phyloP scores from a whole-genome alignment of 345 rosid species.

The Gossypium arboreum region DNA sequence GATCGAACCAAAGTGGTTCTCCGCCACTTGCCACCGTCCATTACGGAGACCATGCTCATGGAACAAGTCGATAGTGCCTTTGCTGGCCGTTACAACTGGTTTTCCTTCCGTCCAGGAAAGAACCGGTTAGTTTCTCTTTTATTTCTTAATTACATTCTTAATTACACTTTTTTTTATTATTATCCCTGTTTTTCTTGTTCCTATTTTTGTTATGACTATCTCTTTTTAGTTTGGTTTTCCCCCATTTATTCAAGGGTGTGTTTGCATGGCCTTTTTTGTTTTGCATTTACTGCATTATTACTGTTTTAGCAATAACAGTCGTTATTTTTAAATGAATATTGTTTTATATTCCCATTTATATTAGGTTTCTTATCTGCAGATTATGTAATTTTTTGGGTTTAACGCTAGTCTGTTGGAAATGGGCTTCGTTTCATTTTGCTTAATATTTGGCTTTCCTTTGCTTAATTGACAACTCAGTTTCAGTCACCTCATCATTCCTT shows the following conservation, averaged over 20 bases:
- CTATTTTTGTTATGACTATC: not conserved
- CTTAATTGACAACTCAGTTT: not conserved
- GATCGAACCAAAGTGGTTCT: slow-evolving; percentile 75
- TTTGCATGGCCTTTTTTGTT: not conserved
- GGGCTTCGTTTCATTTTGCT: not conserved
- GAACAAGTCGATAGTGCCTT: slow-evolving; percentile 55
- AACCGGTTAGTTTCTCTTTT: slow-evolving; percentile 40
- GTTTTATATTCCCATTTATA: not conserved
- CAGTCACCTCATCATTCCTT: not conserved
- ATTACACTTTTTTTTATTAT: not conserved
- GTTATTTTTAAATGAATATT: not conserved
- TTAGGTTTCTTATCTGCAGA: not conserved
- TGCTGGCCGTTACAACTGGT: slow-evolving; percentile 60
- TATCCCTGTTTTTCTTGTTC: not conserved
- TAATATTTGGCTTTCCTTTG: slow-evolving; percentile 6
- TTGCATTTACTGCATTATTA: not conserved
- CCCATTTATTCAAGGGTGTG: not conserved
- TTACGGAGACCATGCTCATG: slow-evolving; percentile 42
- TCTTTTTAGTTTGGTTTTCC: not conserved
- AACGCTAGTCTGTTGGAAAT: no score
- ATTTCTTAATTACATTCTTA: not conserved
- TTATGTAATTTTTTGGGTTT: not conserved
- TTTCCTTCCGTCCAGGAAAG: slow-evolving; percentile 58
- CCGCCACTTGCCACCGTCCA: slow-evolving; percentile 65
- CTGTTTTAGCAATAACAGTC: not conserved